These are phyloP conservation scores for Apiospora hydei DNA, from an alignment of 2,329 filamentous ascomycete species.

Conservation along the genomic window DNA sequence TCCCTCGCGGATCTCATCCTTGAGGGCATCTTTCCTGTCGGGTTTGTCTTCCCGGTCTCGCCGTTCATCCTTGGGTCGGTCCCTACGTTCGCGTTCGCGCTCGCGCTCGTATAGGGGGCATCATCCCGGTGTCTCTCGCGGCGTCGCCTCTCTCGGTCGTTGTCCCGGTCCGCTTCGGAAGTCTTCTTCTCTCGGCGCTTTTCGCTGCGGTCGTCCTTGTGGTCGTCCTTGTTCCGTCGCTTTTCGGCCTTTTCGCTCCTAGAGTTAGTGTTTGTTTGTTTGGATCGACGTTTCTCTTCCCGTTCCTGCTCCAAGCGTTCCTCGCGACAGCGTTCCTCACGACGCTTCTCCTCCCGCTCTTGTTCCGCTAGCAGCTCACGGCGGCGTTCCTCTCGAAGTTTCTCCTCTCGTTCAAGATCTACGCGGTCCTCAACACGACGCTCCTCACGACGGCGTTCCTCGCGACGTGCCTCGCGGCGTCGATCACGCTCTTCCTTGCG, in stretches of 20 bases:
- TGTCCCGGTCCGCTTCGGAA: constrained; percentile 31
- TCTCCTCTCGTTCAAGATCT: constrained; percentile 37
- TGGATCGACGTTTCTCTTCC: constrained; percentile 42
- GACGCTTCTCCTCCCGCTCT: constrained; percentile 44
- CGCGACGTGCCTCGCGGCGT: constrained; percentile 31
- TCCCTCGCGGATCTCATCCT: constrained; percentile 31
- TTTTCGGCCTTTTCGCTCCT: constrained; percentile 33
- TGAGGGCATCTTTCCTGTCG: constrained; percentile 38
- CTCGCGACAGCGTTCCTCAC: constrained; percentile 37
- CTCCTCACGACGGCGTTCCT: constrained; percentile 36
- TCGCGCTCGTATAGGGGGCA: constrained; percentile 41
- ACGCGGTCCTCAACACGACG: constrained; percentile 33
- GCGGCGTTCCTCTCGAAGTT: constrained; percentile 33
- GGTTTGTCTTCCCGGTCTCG: constrained; percentile 37
- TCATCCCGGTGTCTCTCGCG: constrained; percentile 39
- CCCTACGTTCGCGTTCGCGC: constrained; percentile 32
- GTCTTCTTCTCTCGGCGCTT: constrained; percentile 36
- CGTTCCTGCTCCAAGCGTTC: constrained; percentile 35
- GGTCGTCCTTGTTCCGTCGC: constrained; percentile 40
- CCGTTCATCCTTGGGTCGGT: constrained; percentile 30
- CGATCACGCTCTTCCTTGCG: constrained; percentile 35
- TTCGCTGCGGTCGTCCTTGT: constrained; percentile 35
- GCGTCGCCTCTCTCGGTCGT: constrained; percentile 33
- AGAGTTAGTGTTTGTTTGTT: constrained; percentile 31
- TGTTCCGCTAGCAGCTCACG: constrained; percentile 28